phyloP scores from a whole-genome alignment of 228 moss, liverwort and hornwort genomes.

The Sphagnum fallax region DNA sequence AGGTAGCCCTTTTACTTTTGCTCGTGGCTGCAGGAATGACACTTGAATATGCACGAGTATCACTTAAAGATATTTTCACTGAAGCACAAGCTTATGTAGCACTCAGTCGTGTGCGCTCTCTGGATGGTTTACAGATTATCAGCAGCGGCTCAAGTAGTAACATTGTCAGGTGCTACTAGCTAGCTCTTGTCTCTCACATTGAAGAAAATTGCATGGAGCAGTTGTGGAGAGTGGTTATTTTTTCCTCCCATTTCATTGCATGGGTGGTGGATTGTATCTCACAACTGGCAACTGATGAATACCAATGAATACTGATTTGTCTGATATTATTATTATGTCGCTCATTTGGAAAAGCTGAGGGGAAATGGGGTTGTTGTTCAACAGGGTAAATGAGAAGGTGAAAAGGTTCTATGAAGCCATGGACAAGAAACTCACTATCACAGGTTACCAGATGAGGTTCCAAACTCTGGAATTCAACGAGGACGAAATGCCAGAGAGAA shows the following conservation, averaged over 20 bases:
- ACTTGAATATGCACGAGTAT: conserved; percentile 65
- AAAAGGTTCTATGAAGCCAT: conserved; percentile 44
- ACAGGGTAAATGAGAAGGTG: conserved; percentile 61
- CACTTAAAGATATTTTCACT: conserved; percentile 54
- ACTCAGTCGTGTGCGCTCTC: conserved; percentile 73
- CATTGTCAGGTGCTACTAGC: conserved; percentile 39
- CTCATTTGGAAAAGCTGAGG: not conserved
- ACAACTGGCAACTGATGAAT: not conserved
- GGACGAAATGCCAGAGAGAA: not conserved
- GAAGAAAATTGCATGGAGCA: not conserved
- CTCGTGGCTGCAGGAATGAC: conserved; percentile 59
- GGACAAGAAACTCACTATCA: conserved; percentile 13
- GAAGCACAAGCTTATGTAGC: conserved; percentile 91
- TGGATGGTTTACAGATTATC: conserved; percentile 66
- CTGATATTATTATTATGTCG: not conserved
- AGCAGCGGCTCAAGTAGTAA: conserved; percentile 24
- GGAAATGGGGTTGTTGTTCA: not conserved
- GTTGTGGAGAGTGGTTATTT: not conserved
- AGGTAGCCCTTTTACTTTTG: not conserved
- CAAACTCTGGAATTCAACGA: too few species aligned
- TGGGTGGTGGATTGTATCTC: too few species aligned
- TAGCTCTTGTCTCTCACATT: not conserved
- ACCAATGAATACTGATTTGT: not conserved
- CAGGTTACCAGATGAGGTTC: too few species aligned
- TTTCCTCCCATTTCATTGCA: not conserved